A percentile compares a stretch with the other conserved stretches of the same genome.
Evolutionary conservation across 139 green algal species (phyloP).

Genomic region (Monoraphidium neglectum): DNA sequence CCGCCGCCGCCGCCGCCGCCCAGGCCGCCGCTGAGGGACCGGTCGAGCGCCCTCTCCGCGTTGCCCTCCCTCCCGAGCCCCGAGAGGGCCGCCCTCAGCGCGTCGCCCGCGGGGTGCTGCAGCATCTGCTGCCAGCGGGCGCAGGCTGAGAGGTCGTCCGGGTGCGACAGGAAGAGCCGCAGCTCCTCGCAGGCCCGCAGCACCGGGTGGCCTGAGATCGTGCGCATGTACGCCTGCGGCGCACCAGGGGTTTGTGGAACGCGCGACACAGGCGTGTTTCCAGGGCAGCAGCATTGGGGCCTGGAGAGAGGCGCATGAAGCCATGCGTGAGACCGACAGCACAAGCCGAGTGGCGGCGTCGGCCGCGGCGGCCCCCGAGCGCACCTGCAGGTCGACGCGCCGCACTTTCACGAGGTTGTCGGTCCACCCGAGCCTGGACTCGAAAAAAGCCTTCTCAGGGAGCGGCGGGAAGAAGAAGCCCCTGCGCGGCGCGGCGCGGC

Average conservation of each 20-base stretch:
- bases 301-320: too few relatives aligned
- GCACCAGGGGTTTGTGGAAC: too few relatives aligned
- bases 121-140: slow-evolving; percentile 42
- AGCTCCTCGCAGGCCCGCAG: slow-evolving; percentile 46
- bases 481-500: slow-evolving; percentile 67
- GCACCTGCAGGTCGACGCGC: slow-evolving; percentile 54
- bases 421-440: not conserved
- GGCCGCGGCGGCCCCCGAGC: not conserved
- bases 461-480: slow-evolving; percentile 92
- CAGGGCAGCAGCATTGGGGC: too few relatives aligned
- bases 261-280: too few relatives aligned
- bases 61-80: not conserved
- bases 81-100: too few relatives aligned
- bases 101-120: not conserved
- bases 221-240: slow-evolving; percentile 50
- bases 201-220: slow-evolving; percentile 42
- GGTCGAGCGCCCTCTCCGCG: too few relatives aligned
- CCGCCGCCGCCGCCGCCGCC: too few relatives aligned
- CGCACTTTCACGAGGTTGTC: slow-evolving; percentile 54
- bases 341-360: too few relatives aligned
- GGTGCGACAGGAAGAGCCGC: slow-evolving; percentile 52
- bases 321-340: too few relatives aligned
- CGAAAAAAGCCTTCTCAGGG: slow-evolving; percentile 75
- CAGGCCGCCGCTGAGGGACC: too few relatives aligned
- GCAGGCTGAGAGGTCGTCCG: slow-evolving; percentile 38